Percentiles rank a stretch among this genome's conserved stretches.
These are phyloP conservation scores for Marasmius sp. DNA, from an alignment of 1,284 basidiomycete genomes.

Conservation along the genomic window DNA sequence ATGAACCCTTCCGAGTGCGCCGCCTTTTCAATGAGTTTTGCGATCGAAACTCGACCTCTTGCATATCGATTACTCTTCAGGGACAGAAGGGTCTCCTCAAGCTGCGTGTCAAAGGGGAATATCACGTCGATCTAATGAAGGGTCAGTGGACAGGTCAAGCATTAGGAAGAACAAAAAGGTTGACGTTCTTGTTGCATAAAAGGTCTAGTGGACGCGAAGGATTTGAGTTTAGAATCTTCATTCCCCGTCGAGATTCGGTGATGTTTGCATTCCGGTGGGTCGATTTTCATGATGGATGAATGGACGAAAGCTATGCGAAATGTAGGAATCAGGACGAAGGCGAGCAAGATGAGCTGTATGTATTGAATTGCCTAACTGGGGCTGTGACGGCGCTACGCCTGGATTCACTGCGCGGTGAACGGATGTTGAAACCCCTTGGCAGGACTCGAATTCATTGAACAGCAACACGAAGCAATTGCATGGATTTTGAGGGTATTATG, in stretches of 20 bases:
- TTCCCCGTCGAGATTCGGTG: conserved; percentile 5
- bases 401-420: too few species aligned
- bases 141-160: neutral
- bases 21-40: neutral
- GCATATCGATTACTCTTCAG: conserved; percentile 5
- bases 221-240: neutral
- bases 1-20: neutral
- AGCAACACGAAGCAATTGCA: too few species aligned
- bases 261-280: neutral
- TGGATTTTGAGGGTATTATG: neutral
- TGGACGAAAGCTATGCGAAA: too few species aligned
- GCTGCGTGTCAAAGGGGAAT: conserved; percentile 9
- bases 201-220: conserved; percentile 3
- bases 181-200: conserved; percentile 14
- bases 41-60: conserved; percentile 3
- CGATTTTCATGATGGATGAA: neutral
- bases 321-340: too few species aligned
- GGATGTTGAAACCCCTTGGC: too few species aligned
- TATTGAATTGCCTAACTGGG: too few species aligned
- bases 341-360: too few species aligned
- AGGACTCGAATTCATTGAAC: too few species aligned
- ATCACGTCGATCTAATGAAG: conserved; percentile 12
- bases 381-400: too few species aligned
- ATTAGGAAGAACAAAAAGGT: neutral
- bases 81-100: conserved; percentile 4